phyloP scores from a whole-genome alignment of 2,329 filamentous ascomycete species.

The Ophiosphaerella narmari region DNA sequence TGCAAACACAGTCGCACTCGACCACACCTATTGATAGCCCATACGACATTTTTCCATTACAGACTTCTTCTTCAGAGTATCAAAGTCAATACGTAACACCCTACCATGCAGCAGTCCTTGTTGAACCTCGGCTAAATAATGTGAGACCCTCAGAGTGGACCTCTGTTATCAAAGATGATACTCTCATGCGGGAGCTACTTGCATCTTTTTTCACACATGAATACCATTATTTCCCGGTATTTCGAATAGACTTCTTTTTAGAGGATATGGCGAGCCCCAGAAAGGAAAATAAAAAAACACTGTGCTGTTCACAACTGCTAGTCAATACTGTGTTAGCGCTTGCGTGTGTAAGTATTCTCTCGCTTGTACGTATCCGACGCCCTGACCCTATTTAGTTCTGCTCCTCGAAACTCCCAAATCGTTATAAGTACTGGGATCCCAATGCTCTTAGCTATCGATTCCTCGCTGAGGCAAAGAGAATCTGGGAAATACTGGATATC shows the following conservation, averaged over 20 bases:
- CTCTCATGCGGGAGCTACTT: slow-evolving; percentile 18
- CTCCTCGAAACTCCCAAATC: slow-evolving; percentile 5
- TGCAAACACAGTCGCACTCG: too few relatives aligned
- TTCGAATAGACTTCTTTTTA: slow-evolving; percentile 24
- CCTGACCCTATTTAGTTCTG: slow-evolving; percentile 11
- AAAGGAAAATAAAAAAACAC: neutral
- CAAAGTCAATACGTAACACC: slow-evolving; percentile 19
- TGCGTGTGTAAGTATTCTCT: slow-evolving; percentile 19
- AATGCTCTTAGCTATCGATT: slow-evolving; percentile 20
- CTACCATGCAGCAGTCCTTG: slow-evolving; percentile 18
- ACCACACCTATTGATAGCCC: too few relatives aligned
- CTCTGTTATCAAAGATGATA: slow-evolving; percentile 18
- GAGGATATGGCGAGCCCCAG: slow-evolving; percentile 15
- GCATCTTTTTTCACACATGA: slow-evolving; percentile 15
- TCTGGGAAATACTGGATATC: slow-evolving; percentile 18
- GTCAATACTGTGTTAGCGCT: slow-evolving; percentile 26
- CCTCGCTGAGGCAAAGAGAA: slow-evolving; percentile 23
- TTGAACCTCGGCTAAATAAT: slow-evolving; percentile 18
- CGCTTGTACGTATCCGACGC: neutral
- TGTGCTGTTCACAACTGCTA: slow-evolving; percentile 22
- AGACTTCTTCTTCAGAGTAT: too few relatives aligned
- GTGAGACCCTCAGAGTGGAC: slow-evolving; percentile 23
- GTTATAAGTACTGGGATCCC: slow-evolving; percentile 17
- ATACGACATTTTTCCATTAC: too few relatives aligned
- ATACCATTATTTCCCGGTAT: slow-evolving; percentile 13